phyloP scores from a whole-genome alignment of 75 land plant genomes.

The Adiantum capillusveneris region DNA sequence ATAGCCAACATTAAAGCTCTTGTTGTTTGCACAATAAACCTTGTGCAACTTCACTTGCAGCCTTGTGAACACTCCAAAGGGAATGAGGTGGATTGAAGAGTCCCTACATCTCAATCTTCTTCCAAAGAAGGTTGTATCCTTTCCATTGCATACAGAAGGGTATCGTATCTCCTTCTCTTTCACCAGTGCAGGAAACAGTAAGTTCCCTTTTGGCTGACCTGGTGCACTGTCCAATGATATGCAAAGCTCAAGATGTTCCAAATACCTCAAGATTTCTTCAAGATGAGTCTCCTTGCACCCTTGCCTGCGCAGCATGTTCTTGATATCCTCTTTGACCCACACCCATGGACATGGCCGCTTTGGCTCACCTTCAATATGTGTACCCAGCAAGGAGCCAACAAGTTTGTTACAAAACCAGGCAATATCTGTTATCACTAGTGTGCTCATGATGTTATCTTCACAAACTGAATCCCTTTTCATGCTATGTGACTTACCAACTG shows the following conservation, averaged over 20 bases:
- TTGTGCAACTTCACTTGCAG: too few relatives aligned
- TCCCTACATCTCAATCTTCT: neutral
- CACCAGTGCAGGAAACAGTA: neutral
- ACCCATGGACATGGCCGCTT: neutral
- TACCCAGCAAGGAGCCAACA: too few relatives aligned
- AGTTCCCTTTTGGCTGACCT: neutral
- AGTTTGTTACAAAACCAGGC: too few relatives aligned
- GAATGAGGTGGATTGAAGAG: too few relatives aligned
- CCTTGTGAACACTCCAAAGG: too few relatives aligned
- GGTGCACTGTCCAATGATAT: neutral
- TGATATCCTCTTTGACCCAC: neutral
- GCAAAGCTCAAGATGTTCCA: neutral
- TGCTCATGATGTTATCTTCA: too few relatives aligned
- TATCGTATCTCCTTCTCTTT: neutral
- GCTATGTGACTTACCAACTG: too few relatives aligned
- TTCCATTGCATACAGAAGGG: neutral
- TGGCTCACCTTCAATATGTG: too few relatives aligned
- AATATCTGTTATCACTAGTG: too few relatives aligned
- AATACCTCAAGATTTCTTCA: neutral
- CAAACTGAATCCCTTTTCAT: too few relatives aligned
- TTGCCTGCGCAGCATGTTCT: neutral
- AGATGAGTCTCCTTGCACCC: neutral
- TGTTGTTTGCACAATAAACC: too few relatives aligned
- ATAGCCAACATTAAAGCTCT: too few relatives aligned
- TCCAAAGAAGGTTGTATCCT: neutral